phyloP scores from a whole-genome alignment of 768 basidiomycete genomes.

The Pisolithus microcarpus region DNA sequence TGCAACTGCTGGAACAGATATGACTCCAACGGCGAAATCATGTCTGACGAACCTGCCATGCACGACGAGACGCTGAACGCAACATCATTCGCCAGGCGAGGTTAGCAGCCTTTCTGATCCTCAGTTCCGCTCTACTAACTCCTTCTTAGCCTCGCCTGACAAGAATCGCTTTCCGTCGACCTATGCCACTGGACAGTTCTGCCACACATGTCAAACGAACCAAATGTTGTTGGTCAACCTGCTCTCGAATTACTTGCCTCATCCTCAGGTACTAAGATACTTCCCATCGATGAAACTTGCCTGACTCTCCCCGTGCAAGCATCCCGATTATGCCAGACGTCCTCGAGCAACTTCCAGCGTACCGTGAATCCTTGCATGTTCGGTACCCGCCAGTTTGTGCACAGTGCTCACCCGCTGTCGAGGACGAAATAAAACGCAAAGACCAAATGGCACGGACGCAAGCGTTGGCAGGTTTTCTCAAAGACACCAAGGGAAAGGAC shows the following conservation, averaged over 20 bases:
- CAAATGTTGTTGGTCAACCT: conserved; percentile 83
- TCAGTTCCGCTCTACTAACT: not conserved
- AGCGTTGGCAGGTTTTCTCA: conserved; percentile 68
- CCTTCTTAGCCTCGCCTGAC: conserved; percentile 51
- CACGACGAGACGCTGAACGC: conserved; percentile 69
- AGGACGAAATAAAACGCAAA: conserved; percentile 71
- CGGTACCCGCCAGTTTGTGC: conserved; percentile 88
- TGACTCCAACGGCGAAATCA: conserved; percentile 64
- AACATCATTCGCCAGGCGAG: conserved; percentile 63
- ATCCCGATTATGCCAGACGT: conserved; percentile 61
- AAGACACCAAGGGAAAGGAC: conserved; percentile 58
- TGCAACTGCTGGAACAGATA: conserved; percentile 75
- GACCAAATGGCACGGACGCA: conserved; percentile 76
- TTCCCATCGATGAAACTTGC: not conserved
- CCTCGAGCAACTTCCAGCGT: conserved; percentile 60
- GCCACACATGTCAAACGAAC: conserved; percentile 87
- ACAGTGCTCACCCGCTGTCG: conserved; percentile 67
- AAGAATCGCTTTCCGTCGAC: conserved; percentile 61
- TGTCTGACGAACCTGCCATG: conserved; percentile 86
- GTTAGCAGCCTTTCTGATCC: conserved; percentile 29
- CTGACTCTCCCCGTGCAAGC: conserved; percentile 35
- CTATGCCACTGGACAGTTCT: conserved; percentile 61
- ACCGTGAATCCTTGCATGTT: conserved; percentile 63
- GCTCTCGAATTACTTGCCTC: conserved; percentile 82
- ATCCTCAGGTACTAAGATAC: conserved; percentile 48